Base-by-base conservation (phyloP, 2,329 filamentous ascomycete species). In the Penicillium sp. region DNA sequence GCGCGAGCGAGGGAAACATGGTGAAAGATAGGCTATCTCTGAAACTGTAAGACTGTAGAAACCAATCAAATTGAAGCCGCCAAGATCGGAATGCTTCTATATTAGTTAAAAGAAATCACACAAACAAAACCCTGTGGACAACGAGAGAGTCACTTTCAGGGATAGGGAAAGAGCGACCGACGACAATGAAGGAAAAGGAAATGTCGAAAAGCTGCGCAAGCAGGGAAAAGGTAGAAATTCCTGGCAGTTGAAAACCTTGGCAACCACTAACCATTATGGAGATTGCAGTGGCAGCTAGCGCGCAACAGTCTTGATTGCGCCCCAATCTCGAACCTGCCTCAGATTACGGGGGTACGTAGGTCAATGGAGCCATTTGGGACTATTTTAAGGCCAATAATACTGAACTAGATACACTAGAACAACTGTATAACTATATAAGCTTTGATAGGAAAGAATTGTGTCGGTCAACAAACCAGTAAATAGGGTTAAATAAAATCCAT, bases 1-100 rank as follows among this genome's bases (percentile, higher is more conserved):
- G 48, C 22, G 56, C 54, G 44, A 65, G 31, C n/a, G 62, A 64
- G 37, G 60, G 59, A 26, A 63, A 59, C 67, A 70, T 70, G 50
- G 26, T 58, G 55, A 52, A 52, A 39, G 52, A 33, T 45, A 47
- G 42, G 27, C 39, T 52, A 37, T 53, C 26, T 19, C 19, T 49
- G 19, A 33, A 35, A 35, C 5, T 33, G 39, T 47, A 49, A 55
- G 19, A 49, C 46, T 19, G 19, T 14, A 45, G 6, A 29, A n/a
- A 22, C 24, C 26, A 45, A 45, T 27, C n/a, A 44, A n/a, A 46
- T 26, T 45, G 27, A 24, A 16, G 39, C 39, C 39, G 39, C 19
- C 35, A 39, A 39, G 45, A 27, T 29, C 26, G 21, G 45, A 47
- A 21, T 19, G n/a, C n/a, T 31, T 29, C 27, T 14, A 14, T 22